These are phyloP conservation scores for Chenopodium formosanum DNA, from an alignment of 148 eudicot species.

Conservation along the genomic window DNA sequence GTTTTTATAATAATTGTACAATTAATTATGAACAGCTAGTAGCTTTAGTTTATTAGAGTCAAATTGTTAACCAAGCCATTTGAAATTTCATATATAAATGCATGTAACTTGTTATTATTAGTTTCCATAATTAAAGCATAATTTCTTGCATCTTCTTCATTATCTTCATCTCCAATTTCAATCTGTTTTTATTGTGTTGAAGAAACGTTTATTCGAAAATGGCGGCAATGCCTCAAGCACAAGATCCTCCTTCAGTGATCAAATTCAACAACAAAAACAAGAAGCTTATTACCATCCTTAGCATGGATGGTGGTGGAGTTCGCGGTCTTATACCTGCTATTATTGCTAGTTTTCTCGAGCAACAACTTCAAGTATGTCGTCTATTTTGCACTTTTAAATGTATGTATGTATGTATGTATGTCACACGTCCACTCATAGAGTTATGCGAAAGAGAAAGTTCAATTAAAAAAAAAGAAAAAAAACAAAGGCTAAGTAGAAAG, in stretches of 20 bases:
- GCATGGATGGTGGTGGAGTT: constrained; percentile 65
- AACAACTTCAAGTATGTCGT: constrained; percentile 51
- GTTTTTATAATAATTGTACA: too few species aligned
- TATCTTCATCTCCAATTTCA: background rate
- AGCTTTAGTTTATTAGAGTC: background rate
- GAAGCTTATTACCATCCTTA: constrained; percentile 33
- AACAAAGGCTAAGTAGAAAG: too few species aligned
- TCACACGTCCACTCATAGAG: too few species aligned
- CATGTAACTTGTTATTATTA: too few species aligned
- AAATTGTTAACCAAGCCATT: too few species aligned
- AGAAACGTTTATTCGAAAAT: background rate
- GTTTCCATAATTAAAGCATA: background rate
- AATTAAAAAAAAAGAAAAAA: too few species aligned
- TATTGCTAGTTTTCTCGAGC: constrained; percentile 49
- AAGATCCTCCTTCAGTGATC: constrained; percentile 3
- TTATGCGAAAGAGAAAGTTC: too few species aligned
- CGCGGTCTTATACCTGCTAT: constrained; percentile 63
- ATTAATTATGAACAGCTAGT: background rate
- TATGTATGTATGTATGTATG: background rate
- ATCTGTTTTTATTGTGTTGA: background rate
- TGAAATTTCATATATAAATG: too few species aligned
- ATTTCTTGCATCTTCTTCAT: background rate
- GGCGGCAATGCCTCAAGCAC: background rate
- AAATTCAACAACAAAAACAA: constrained; percentile 9
- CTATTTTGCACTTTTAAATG: background rate